Evolutionary conservation across 352 stramenopile genomes (phyloP).

Genomic region (Pythium aphanidermatum): DNA sequence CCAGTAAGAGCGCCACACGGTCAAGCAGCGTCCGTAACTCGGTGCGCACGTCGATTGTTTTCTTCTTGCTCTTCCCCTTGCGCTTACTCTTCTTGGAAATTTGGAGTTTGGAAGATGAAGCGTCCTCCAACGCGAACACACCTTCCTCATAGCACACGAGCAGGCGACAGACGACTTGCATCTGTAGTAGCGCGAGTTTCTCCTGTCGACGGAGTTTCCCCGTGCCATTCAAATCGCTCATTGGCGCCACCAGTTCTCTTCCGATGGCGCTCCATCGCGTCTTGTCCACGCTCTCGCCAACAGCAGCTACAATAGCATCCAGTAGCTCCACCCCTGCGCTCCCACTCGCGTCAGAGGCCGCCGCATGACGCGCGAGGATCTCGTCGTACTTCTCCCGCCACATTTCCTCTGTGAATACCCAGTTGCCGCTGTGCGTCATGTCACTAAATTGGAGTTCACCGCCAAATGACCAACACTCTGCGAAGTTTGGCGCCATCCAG

Average conservation of each 20-base stretch:
- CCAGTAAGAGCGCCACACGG: constrained; percentile 65
- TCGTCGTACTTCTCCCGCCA: constrained; percentile 21
- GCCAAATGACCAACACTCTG: constrained; percentile 3
- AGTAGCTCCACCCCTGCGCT: constrained; percentile 13
- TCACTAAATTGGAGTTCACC: constrained; percentile 9
- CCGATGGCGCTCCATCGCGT: constrained; percentile 14
- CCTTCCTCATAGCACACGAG: constrained; percentile 28
- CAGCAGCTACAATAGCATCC: neutral
- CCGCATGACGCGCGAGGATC: constrained; percentile 1
- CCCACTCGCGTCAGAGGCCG: neutral
- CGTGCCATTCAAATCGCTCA: constrained; percentile 13
- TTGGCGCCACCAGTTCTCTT: constrained; percentile 1
- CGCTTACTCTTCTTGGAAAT: constrained; percentile 16
- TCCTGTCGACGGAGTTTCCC: constrained; percentile 18
- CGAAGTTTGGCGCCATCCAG: neutral
- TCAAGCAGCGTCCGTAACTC: constrained; percentile 66
- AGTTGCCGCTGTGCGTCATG: neutral
- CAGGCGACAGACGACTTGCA: constrained; percentile 59
- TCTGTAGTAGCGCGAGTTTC: constrained; percentile 52
- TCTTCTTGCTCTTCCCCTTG: constrained; percentile 37
- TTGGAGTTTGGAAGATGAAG: neutral
- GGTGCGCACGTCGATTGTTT: constrained; percentile 3
- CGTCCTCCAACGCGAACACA: neutral
- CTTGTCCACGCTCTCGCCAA: neutral
- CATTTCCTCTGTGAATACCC: constrained; percentile 6